These are phyloP conservation scores for Pichia sp. DNA, from an alignment of 1,139 yeast species.

Conservation along the genomic window DNA sequence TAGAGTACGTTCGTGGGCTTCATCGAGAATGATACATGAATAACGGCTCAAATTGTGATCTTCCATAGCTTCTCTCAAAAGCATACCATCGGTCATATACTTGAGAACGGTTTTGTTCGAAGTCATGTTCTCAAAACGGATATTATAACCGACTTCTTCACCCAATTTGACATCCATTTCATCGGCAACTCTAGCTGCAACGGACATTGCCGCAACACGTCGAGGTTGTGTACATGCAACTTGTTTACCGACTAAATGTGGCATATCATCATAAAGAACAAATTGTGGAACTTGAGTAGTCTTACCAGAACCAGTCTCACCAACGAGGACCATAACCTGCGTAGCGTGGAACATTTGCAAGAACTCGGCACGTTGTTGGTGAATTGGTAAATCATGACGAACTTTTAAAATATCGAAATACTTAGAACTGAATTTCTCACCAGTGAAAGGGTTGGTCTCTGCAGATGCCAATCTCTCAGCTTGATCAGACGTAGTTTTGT, in stretches of 20 bases:
- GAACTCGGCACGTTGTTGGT: conserved; percentile 87
- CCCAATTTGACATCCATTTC: conserved; percentile 56
- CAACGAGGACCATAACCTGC: conserved; percentile 96
- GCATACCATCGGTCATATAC: conserved; percentile 99
- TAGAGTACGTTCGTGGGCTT: conserved; percentile 96
- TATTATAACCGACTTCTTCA: conserved; percentile 62
- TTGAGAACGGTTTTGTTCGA: conserved; percentile 73
- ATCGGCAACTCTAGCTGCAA: conserved; percentile 61
- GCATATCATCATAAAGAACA: conserved; percentile 61
- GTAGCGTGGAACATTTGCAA: conserved; percentile 73
- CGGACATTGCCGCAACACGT: conserved; percentile 67
- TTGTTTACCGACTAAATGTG: conserved; percentile 46
- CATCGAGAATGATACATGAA: conserved; percentile 90
- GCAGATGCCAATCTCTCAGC: conserved; percentile 64
- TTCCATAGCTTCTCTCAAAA: conserved; percentile 94
- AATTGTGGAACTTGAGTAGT: conserved; percentile 57
- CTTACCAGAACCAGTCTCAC: conserved; percentile 67
- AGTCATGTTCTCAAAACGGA: conserved; percentile 90
- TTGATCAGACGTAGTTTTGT: conserved; percentile 65
- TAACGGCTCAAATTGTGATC: conserved; percentile 78
- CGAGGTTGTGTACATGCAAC: conserved; percentile 74
- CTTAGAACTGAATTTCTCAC: conserved; percentile 48
- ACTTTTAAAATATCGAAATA: conserved; percentile 71
- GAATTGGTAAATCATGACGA: conserved; percentile 89
- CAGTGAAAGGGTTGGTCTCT: conserved; percentile 71